A percentile compares a stretch with the other conserved stretches of the same genome.
Conservation (phyloP, 192 early-diverging fungal species). For the Lobosporangium transversale region DNA sequence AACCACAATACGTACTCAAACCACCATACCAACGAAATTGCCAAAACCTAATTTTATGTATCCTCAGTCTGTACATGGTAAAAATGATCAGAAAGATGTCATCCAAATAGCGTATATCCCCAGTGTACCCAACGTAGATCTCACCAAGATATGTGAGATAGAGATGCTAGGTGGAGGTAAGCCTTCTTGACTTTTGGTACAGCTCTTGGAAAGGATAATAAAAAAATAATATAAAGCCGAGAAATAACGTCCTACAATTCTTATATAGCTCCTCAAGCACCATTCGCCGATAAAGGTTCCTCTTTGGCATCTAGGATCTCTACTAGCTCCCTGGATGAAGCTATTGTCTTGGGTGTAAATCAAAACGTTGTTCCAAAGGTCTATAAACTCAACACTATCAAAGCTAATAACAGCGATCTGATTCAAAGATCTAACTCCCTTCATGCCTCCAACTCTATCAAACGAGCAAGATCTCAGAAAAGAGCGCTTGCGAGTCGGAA, state of each 20-base stretch:
- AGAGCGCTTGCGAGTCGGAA: constrained; percentile 1
- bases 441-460: constrained; percentile 41
- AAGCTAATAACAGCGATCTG: constrained; percentile 22
- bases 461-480: constrained; percentile 20
- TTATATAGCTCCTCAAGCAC: constrained; percentile 13
- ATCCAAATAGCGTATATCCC: constrained; percentile 37
- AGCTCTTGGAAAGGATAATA: too few species aligned
- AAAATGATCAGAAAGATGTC: constrained; percentile 6
- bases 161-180: constrained; percentile 22
- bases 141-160: neutral
- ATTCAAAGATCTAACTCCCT: constrained; percentile 42
- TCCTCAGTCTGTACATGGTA: neutral
- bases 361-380: constrained; percentile 28
- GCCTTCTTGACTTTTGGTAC: too few species aligned
- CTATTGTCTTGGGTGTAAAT: constrained; percentile 23
- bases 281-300: constrained; percentile 21
- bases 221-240: too few species aligned
- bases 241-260: too few species aligned
- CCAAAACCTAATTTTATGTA: too few species aligned
- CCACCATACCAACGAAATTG: too few species aligned
- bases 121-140: neutral
- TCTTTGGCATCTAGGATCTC: constrained; percentile 35
- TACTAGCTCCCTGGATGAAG: constrained; percentile 34
- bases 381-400: constrained; percentile 25
- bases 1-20: too few species aligned